Base-by-base conservation (phyloP, 352 stramenopile species). In the Globisporangium rhizosaccharum region DNA sequence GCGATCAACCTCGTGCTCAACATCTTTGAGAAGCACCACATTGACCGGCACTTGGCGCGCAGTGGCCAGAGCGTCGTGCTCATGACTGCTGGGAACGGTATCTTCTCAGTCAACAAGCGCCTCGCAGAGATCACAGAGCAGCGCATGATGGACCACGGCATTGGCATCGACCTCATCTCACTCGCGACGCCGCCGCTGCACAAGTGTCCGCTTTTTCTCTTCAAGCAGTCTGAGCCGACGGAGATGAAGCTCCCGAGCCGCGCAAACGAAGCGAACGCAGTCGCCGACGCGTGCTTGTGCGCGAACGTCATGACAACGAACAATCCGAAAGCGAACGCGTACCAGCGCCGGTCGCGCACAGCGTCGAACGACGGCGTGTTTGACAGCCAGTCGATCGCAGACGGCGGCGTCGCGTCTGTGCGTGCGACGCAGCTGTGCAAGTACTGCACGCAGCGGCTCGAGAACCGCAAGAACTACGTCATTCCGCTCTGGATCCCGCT, bases 81-180 rank as follows among this genome's bases (percentile, higher is more conserved):
- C 4, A 88, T 99, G 54, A 97, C 94, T 3, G 77, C 96, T 7
- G 96, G 96, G 23, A 95, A 90, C 66, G 96, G 97, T 39, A 97
- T 99, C 47, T 99, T 99, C 77, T 90, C 97, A 0, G 96, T 99
- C 3, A 96, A 98, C 66, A 94, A 94, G 64, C 82, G 83, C 28
- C 78, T 99, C 25, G 87, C 91, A n/a, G 82, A 94, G 56, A 99
- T 99, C 56, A 99, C 96, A 17, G 98, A 99, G 62, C 96, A 99
- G 76, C 82, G 97, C 33, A 99, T 99, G 96, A 99, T 99, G 96
- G 97, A 99, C 66, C 97, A 99, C 71, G 97, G 96, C 47, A 98
- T 99, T 62, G 97, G 97, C 39, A 99, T 98, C 61, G 97, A 99
- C 71, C 92, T 99, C 68, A 87, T 99, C 36, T 98, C 92, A 36